These are phyloP conservation scores for Dipodascus geniculatus DNA, from an alignment of 805 yeast species.

Conservation along the genomic window DNA sequence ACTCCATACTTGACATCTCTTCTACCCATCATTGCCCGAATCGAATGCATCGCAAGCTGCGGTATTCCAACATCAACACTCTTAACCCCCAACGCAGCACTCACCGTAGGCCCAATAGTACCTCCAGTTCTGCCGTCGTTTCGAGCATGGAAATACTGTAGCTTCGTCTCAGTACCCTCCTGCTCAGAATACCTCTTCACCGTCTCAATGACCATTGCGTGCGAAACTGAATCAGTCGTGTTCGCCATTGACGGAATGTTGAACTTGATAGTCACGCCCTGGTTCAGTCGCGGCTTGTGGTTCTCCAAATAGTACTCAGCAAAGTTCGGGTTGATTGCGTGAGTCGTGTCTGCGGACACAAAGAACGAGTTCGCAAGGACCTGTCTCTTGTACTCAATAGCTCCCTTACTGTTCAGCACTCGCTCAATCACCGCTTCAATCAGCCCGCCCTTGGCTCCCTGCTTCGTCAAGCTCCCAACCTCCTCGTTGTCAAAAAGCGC, in stretches of 20 bases:
- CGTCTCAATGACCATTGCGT: slow-evolving; percentile 57
- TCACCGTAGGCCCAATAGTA: slow-evolving; percentile 62
- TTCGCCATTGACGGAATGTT: slow-evolving; percentile 67
- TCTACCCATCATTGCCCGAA: slow-evolving; percentile 70
- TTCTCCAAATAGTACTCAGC: slow-evolving; percentile 50
- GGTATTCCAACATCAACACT: slow-evolving; percentile 77
- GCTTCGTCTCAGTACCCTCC: slow-evolving; percentile 36
- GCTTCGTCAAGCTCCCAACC: slow-evolving; percentile 68
- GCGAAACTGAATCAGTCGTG: slow-evolving; percentile 71
- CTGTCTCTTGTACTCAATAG: background rate
- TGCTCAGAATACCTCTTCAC: slow-evolving; percentile 32
- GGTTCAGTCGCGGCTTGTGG: slow-evolving; percentile 73
- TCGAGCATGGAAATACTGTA: slow-evolving; percentile 77
- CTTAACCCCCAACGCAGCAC: slow-evolving; percentile 28
- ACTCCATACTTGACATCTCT: slow-evolving; percentile 67
- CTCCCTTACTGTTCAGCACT: slow-evolving; percentile 3
- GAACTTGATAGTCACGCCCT: slow-evolving; percentile 56
- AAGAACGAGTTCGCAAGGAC: slow-evolving; percentile 58
- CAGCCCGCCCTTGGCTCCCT: slow-evolving; percentile 73
- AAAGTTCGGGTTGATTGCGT: slow-evolving; percentile 66
- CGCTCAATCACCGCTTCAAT: slow-evolving; percentile 55
- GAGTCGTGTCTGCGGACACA: slow-evolving; percentile 76
- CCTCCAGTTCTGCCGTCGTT: slow-evolving; percentile 82
- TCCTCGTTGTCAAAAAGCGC: slow-evolving; percentile 76
- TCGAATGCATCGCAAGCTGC: slow-evolving; percentile 78